Percentiles rank a stretch among this genome's conserved stretches.
These are phyloP conservation scores for Lepraria neglecta DNA, from an alignment of 495 filamentous ascomycete species.

Conservation along the genomic window DNA sequence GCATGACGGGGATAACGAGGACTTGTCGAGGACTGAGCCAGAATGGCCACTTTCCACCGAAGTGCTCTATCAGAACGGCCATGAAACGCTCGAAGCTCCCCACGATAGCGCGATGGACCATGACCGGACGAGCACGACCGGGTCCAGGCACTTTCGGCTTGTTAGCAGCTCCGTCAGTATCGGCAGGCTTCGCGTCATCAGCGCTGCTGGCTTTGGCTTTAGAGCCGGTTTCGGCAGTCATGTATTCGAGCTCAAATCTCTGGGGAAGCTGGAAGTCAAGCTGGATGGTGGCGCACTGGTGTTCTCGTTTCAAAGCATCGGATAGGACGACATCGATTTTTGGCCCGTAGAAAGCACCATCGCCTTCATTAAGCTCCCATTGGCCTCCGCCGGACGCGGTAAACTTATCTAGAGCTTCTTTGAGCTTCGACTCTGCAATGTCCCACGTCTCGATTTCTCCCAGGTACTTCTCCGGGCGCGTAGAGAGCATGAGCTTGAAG, in stretches of 20 bases:
- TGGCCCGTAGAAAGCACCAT: slow-evolving; percentile 96
- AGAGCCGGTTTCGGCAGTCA: slow-evolving; percentile 52
- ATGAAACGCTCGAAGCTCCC: slow-evolving; percentile 94
- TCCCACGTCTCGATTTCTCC: slow-evolving; percentile 86
- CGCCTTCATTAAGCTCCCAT: slow-evolving; percentile 87
- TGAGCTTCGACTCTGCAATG: slow-evolving; percentile 71
- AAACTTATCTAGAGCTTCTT: slow-evolving; percentile 72
- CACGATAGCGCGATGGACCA: slow-evolving; percentile 93
- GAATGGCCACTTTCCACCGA: slow-evolving; percentile 96
- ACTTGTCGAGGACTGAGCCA: slow-evolving; percentile 94
- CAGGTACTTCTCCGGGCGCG: slow-evolving; percentile 85
- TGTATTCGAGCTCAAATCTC: slow-evolving; percentile 77
- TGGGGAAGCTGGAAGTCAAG: slow-evolving; percentile 91
- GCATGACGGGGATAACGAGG: slow-evolving; percentile 86
- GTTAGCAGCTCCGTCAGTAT: slow-evolving; percentile 29
- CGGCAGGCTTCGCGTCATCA: slow-evolving; percentile 30
- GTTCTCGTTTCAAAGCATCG: slow-evolving; percentile 70
- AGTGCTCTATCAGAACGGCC: slow-evolving; percentile 89
- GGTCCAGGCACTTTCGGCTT: slow-evolving; percentile 48
- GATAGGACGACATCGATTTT: slow-evolving; percentile 90
- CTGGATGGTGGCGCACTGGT: slow-evolving; percentile 95
- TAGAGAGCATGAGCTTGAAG: slow-evolving; percentile 95
- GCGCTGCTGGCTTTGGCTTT: slow-evolving; percentile 40
- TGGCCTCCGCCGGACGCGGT: slow-evolving; percentile 53
- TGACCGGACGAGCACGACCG: slow-evolving; percentile 86